These are phyloP conservation scores for Heteromeles arbutifolia DNA, from an alignment of 306 rosid species.

Conservation along the genomic window DNA sequence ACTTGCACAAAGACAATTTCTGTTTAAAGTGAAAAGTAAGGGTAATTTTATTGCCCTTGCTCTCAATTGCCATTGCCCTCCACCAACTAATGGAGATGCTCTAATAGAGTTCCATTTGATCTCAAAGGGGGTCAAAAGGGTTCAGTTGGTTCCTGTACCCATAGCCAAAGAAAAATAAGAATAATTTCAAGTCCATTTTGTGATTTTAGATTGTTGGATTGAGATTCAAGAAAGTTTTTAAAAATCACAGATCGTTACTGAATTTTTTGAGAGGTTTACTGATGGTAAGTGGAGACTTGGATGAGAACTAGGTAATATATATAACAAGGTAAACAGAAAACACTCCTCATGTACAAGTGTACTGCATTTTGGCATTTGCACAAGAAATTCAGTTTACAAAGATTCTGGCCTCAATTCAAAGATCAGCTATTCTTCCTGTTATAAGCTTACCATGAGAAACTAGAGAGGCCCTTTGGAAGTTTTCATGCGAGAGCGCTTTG, in stretches of 20 bases:
- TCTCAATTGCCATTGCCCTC: no score
- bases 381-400: background rate
- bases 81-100: no score
- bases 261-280: background rate
- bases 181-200: background rate
- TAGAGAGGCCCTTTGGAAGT: constrained; percentile 19
- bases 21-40: no score
- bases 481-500: constrained; percentile 36
- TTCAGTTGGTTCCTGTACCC: background rate
- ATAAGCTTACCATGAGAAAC: constrained; percentile 9
- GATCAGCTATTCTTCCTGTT: constrained; percentile 9
- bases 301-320: constrained; percentile 1
- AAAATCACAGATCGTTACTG: background rate
- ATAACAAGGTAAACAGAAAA: constrained; percentile 8
- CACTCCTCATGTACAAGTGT: constrained; percentile 29
- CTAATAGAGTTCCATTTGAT: background rate
- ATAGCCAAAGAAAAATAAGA: background rate
- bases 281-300: background rate
- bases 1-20: no score
- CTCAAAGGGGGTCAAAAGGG: background rate
- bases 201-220: background rate
- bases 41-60: no score
- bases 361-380: background rate
- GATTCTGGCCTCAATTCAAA: background rate
- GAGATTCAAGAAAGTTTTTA: background rate